phyloP scores from a whole-genome alignment of 495 filamentous ascomycete genomes.

The Penicillium paradoxum region DNA sequence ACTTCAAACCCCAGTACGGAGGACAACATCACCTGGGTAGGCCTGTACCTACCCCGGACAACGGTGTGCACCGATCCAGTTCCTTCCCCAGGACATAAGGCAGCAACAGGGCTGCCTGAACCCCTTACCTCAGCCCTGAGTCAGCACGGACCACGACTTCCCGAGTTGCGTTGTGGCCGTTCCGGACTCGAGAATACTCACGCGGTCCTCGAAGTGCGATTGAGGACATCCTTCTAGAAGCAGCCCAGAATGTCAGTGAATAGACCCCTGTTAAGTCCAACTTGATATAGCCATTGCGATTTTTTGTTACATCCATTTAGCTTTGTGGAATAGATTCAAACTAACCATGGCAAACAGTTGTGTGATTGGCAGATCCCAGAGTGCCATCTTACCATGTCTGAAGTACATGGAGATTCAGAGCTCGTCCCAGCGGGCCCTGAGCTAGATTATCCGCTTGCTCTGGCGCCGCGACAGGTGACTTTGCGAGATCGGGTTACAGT shows the following conservation, averaged over 20 bases:
- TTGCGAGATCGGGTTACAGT: conserved; percentile 85
- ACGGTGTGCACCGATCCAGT: too few relatives aligned
- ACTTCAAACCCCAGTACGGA: too few relatives aligned
- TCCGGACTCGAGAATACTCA: conserved; percentile 49
- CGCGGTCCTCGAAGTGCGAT: conserved; percentile 46
- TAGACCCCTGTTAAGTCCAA: conserved; percentile 8
- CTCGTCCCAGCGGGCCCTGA: conserved; percentile 40
- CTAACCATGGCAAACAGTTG: conserved; percentile 40
- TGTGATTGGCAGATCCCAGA: conserved; percentile 29
- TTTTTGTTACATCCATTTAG: not conserved
- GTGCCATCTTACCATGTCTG: conserved; percentile 63
- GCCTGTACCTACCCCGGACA: too few relatives aligned
- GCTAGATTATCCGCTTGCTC: conserved; percentile 59
- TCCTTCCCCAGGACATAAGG: too few relatives aligned
- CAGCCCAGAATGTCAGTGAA: conserved; percentile 28
- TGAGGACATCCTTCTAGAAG: conserved; percentile 27
- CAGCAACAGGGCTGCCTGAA: too few relatives aligned
- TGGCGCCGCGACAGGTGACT: conserved; percentile 78
- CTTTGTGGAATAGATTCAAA: conserved; percentile 11
- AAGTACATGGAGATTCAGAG: conserved; percentile 76
- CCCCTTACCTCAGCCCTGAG: not conserved
- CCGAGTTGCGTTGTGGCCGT: conserved; percentile 35
- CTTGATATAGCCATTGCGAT: conserved; percentile 3
- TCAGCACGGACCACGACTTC: conserved; percentile 19
- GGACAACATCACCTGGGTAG: too few relatives aligned